Conservation (phyloP, 805 yeast species). For the Ogataea ganodermae region DNA sequence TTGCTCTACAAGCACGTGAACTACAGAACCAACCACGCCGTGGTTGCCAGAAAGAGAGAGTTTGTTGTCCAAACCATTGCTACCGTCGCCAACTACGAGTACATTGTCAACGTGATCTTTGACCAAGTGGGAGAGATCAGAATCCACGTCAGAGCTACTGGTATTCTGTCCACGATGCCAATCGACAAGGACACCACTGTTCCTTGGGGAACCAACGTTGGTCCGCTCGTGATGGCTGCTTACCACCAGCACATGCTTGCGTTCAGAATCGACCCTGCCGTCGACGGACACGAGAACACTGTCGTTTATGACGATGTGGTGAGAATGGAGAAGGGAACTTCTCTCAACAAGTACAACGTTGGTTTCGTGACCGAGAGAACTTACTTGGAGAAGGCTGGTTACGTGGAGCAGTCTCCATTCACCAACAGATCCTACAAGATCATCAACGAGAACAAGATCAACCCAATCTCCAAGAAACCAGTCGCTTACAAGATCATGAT, state of each 20-base stretch:
- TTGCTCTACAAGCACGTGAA: constrained; percentile 76
- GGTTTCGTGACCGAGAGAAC: constrained; percentile 69
- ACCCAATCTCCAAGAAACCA: constrained; percentile 68
- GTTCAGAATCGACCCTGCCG: constrained; percentile 78
- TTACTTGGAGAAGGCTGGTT: constrained; percentile 68
- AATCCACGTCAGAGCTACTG: constrained; percentile 82
- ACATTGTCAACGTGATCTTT: constrained; percentile 68
- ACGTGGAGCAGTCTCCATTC: constrained; percentile 72
- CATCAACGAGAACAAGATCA: constrained; percentile 70
- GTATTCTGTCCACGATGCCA: constrained; percentile 84
- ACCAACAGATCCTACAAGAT: constrained; percentile 74
- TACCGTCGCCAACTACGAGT: constrained; percentile 84
- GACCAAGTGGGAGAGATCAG: constrained; percentile 78
- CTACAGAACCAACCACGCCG: constrained; percentile 71
- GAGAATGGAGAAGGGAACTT: constrained; percentile 55
- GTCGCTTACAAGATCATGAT: constrained; percentile 74
- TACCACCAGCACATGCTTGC: constrained; percentile 82
- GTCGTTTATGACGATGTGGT: constrained; percentile 70
- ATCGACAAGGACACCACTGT: constrained; percentile 66
- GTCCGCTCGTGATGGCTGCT: constrained; percentile 81
- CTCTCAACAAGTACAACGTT: constrained; percentile 63
- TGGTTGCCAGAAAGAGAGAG: constrained; percentile 76
- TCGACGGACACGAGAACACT: constrained; percentile 79
- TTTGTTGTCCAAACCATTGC: constrained; percentile 79
- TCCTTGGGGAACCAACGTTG: constrained; percentile 75